phyloP scores from a whole-genome alignment of 2,329 filamentous ascomycete genomes.

The Echinosphaeria canescens region DNA sequence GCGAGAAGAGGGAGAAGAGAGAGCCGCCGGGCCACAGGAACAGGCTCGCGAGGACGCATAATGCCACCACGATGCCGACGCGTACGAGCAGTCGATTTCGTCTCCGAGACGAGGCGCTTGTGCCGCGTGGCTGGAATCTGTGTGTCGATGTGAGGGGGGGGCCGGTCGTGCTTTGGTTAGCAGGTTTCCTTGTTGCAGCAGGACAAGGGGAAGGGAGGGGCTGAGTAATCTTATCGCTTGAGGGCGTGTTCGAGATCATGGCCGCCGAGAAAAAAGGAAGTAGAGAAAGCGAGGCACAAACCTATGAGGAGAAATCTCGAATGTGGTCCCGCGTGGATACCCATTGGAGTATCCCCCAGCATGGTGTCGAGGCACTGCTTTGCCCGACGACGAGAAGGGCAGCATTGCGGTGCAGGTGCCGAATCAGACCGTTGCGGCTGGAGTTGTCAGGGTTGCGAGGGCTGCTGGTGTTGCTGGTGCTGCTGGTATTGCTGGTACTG shows the following conservation, averaged over 20 bases:
- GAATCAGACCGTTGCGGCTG: too few species aligned
- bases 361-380: slow-evolving; percentile 75
- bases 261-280: slow-evolving; percentile 3
- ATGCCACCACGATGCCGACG: slow-evolving; percentile 32
- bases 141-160: too few species aligned
- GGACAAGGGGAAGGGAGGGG: too few species aligned
- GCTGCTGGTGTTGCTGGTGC: too few species aligned
- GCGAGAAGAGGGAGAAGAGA: slow-evolving; percentile 37
- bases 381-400: slow-evolving; percentile 32
- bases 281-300: slow-evolving; percentile 16
- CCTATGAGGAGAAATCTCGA: slow-evolving; percentile 81
- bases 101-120: slow-evolving; percentile 47
- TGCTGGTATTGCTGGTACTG: too few species aligned
- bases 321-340: slow-evolving; percentile 56
- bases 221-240: background rate
- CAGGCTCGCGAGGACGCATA: slow-evolving; percentile 45
- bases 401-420: slow-evolving; percentile 27
- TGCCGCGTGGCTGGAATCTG: slow-evolving; percentile 71
- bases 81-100: slow-evolving; percentile 53
- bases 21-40: slow-evolving; percentile 53
- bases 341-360: slow-evolving; percentile 60
- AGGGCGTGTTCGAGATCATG: background rate
- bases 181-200: slow-evolving; percentile 1
- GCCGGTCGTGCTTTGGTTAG: slow-evolving; percentile 4
- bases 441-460: too few species aligned